Conservation (phyloP, 805 yeast species). For the Barnettozyma vustinii region DNA sequence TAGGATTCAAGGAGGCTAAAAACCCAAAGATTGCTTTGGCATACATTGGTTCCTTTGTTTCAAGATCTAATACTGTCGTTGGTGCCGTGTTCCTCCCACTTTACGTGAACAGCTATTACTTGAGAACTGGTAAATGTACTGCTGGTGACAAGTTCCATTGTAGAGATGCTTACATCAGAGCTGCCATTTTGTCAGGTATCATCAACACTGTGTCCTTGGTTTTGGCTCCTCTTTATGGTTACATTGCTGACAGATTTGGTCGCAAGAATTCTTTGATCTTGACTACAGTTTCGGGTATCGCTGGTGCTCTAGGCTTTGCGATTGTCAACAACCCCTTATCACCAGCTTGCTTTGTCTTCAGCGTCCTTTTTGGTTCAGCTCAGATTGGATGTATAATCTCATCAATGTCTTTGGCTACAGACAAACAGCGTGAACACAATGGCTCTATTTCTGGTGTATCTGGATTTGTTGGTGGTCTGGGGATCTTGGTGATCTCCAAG, state of each 20-base stretch:
- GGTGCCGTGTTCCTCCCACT: constrained; percentile 59
- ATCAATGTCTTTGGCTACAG: constrained; percentile 57
- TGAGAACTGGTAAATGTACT: constrained; percentile 44
- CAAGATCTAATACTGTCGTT: constrained; percentile 57
- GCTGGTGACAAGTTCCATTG: constrained; percentile 37
- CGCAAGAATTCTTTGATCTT: constrained; percentile 32
- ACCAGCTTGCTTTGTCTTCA: constrained; percentile 30
- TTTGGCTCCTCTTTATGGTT: constrained; percentile 61
- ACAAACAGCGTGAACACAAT: constrained; percentile 37
- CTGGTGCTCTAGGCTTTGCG: constrained; percentile 37
- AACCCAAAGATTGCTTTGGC: constrained; percentile 48
- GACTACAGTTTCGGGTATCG: constrained; percentile 38
- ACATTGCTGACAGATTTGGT: constrained; percentile 43
- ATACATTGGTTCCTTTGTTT: constrained; percentile 55
- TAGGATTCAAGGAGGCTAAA: constrained; percentile 45
- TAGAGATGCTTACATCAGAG: constrained; percentile 55
- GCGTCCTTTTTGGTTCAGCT: constrained; percentile 49
- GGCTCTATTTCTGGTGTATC: constrained; percentile 70
- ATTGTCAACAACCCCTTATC: constrained; percentile 31
- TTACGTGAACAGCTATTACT: constrained; percentile 52
- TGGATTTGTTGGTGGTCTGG: constrained; percentile 63
- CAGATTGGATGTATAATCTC: constrained; percentile 59
- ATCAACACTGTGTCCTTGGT: constrained; percentile 52
- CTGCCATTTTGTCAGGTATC: constrained; percentile 69
- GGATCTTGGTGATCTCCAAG: constrained; percentile 54